Evolutionary conservation across 2,329 filamentous ascomycete species (phyloP), one percentile per base, ranked within the genome.

Genomic region (Alternaria incomplexa): DNA sequence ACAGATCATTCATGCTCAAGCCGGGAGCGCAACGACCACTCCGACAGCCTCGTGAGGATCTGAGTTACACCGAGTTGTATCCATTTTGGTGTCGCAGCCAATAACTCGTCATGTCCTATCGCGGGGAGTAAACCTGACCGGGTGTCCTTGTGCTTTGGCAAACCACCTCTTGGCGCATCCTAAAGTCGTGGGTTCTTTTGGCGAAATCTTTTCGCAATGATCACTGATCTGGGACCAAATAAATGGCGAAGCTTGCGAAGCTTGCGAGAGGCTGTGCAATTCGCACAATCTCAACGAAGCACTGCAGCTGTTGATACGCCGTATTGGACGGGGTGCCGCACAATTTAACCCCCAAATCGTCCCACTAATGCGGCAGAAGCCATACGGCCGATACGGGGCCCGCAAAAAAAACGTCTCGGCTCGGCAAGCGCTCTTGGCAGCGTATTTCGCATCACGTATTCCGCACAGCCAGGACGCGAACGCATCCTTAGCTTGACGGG

Each of bases 1-100:
- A 28, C 57, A 65, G 9, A 63, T 72, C 17, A 68, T 75, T 2
- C 54, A 56, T 10, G 13, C 63, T 15, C 58, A 62, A n/a, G 36
- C 45, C 11, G 59, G 56, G 61, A 64, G 48, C 23, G 36, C 56
- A 4, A 36, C 22, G 3, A 30, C 43, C 28, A 51, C 26, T 15
- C 28, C 40, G 15, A 46, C 25, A 26, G 15, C 20, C 9, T 59
- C 30, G 44, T 46, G 26, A 54, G 12, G 10, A n/a, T 15, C 43
- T 22, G 23, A 26, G 10, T 53, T 23, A 17, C 8, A 9, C 15
- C 20, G 20, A 36, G 9, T 17, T 22, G 13, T 51, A 32, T 13
- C 20, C 10, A 13, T 13, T 13, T n/a, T 8, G 28, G 22, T 5
- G 22, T 9, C 23, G 45, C 45, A 9, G 45, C 23, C 45, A 12